Base-by-base conservation (phyloP, 495 filamentous ascomycete species). In the Penicillium diatomitis region DNA sequence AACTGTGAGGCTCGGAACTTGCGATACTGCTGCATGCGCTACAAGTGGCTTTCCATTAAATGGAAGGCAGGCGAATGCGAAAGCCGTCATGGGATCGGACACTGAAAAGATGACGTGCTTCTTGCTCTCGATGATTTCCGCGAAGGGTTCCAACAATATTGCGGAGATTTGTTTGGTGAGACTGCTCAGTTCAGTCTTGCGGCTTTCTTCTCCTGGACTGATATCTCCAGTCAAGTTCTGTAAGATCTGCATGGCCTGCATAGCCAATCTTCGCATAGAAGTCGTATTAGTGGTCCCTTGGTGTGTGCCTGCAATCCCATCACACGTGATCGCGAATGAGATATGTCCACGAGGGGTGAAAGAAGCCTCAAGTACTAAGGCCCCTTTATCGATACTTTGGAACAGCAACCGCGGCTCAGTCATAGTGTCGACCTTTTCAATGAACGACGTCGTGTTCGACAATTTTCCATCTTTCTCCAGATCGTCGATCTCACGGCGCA, bases 101-200 rank as follows among this genome's bases (percentile, higher is more conserved):
- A 63, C 11, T 8, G 60, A 62, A 36, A 65, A 63, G 4, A 62
- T 60, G 47, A 65, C 45, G 33, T 64, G 58, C 3, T 47, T 49
- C 37, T 62, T 65, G n/a, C 41, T 37, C 50, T 49, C 32, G 12
- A 63, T 58, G 2, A 48, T 63, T 3, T 55, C 46, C 4, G 51
- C 43, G 43, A 63, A 65, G 5, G 62, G 61, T 0, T 11, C 30
- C 5, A 64, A 39, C 30, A 64, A 32, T 2, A 53, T 38, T 0
- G 52, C 39, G 6, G 61, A 64, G 1, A 64, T 57, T 2, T 46
- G 20, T 5, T 47, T 32, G 5, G 46, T 48, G 5, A 62, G 53
- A 4, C 38, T 12, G 5, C 54, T 43, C 1, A 62, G 47, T 8
- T 11, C 9, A 37, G 3, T 32, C 32, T 61, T 63, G 20, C 46